phyloP scores from a whole-genome alignment of 2,329 filamentous ascomycete genomes.

The Chrysosporium keratinophilum region DNA sequence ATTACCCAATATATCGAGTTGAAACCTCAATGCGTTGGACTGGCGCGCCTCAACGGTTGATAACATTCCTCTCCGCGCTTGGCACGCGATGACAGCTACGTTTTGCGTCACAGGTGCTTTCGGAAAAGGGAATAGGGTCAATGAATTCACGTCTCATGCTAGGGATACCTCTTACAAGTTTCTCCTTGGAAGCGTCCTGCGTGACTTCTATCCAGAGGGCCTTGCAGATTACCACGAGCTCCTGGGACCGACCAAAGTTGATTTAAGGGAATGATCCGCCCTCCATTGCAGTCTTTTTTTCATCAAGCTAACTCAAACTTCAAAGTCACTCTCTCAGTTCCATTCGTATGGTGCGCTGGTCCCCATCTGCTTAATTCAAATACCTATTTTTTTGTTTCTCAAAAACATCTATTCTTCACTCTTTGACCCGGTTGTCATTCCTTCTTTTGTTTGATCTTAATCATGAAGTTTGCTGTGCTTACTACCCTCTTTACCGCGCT shows the following conservation, averaged over 20 bases:
- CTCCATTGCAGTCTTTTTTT: slow-evolving; percentile 5
- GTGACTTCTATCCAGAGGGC: slow-evolving; percentile 1
- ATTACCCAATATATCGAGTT: slow-evolving; percentile 12
- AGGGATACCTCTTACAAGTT: slow-evolving; percentile 11
- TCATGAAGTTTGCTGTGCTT: slow-evolving; percentile 15
- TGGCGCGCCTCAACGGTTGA: background rate
- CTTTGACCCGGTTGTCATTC: slow-evolving; percentile 14
- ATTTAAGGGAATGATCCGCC: slow-evolving; percentile 11
- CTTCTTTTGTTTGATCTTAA: slow-evolving; percentile 10
- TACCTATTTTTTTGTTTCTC: slow-evolving; percentile 7
- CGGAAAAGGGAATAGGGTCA: slow-evolving; percentile 8
- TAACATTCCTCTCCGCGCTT: slow-evolving; percentile 4
- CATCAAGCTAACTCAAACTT: slow-evolving; percentile 9
- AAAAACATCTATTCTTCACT: slow-evolving; percentile 4
- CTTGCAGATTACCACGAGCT: slow-evolving; percentile 5
- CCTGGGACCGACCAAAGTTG: slow-evolving; percentile 3
- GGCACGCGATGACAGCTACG: slow-evolving; percentile 12
- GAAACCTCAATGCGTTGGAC: slow-evolving; percentile 9
- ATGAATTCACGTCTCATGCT: slow-evolving; percentile 12
- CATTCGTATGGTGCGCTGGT: slow-evolving; percentile 16
- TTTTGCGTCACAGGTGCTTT: slow-evolving; percentile 14
- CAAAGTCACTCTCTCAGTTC: slow-evolving; percentile 14
- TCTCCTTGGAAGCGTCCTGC: slow-evolving; percentile 11
- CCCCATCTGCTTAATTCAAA: slow-evolving; percentile 15
- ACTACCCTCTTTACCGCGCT: slow-evolving; percentile 12